phyloP scores from a whole-genome alignment of 2,329 filamentous ascomycete species.

The Hypoxylon sp. region DNA sequence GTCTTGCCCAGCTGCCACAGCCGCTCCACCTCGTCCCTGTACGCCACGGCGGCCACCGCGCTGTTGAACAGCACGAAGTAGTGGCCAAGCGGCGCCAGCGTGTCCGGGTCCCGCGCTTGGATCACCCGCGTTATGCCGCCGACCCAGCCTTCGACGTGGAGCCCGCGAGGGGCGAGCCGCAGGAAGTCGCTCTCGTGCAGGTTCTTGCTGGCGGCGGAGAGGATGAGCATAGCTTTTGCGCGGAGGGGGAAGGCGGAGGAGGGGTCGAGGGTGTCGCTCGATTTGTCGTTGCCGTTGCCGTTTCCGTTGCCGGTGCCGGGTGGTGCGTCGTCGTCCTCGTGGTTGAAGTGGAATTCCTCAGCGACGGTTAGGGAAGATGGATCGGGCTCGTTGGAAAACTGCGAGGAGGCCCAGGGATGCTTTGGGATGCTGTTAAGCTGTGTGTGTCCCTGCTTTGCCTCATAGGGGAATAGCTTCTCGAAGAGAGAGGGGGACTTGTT shows the following conservation, averaged over 20 bases:
- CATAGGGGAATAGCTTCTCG: conserved; percentile 70
- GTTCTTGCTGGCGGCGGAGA: conserved; percentile 71
- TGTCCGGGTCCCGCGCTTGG: conserved; percentile 74
- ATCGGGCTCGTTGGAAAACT: conserved; percentile 25
- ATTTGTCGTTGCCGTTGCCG: background rate
- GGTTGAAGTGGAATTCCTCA: conserved; percentile 19
- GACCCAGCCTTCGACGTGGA: conserved; percentile 78
- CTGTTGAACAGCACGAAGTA: conserved; percentile 80
- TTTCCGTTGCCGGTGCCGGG: conserved; percentile 1
- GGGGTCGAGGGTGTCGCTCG: background rate
- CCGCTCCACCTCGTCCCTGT: conserved; percentile 68
- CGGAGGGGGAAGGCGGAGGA: conserved; percentile 30
- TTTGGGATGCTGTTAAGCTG: conserved; percentile 23
- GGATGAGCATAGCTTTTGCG: conserved; percentile 63
- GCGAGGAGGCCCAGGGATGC: conserved; percentile 46
- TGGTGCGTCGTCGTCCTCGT: conserved; percentile 1
- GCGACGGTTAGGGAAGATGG: conserved; percentile 21
- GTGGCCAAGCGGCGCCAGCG: conserved; percentile 72
- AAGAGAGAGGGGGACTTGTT: conserved; percentile 54
- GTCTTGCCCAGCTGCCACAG: conserved; percentile 64
- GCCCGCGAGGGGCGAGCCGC: conserved; percentile 72
- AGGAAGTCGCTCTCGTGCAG: conserved; percentile 79
- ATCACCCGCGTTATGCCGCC: conserved; percentile 71
- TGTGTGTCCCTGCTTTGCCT: conserved; percentile 53
- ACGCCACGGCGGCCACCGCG: conserved; percentile 71